Evolutionary conservation across 1,284 basidiomycete genomes (phyloP), one percentile per base, ranked within the genome.

Genomic region (Cryptococcus sp.): DNA sequence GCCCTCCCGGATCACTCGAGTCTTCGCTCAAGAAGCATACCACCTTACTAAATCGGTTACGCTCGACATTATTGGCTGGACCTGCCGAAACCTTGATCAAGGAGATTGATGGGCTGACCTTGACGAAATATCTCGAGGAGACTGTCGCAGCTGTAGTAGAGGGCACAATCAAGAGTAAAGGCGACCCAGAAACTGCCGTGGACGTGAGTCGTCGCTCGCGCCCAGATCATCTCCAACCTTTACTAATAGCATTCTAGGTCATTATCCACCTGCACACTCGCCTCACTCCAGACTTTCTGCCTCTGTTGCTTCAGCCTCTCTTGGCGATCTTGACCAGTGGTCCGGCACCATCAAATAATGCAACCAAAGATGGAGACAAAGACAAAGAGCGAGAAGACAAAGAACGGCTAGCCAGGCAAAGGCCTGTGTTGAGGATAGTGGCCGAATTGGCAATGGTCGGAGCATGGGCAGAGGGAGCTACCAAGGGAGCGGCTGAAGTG

Each of bases 91-190:
- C 89, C 68, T 85, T 96, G 59, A 80, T 94, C 70, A 95, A 94
- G 78, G 96, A 99, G 71, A 86, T 96, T 62, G 87, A 91, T 60
- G 83, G 87, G 0, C 83, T 99, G 48, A 88, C 91, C 4, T 82
- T 99, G 50, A 92, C 93, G 79, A 99, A 97, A 78, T 98, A 99
- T 75, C 83, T 95, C 53, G 94, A 97, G 69, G 96, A 99, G 79
- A 88, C 98, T 61, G 88, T 90, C 1, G 86, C 87, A 13, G 93
- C 93, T 1, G 82, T 88, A 0, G 81, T 91, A 0, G 96, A 99
- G 72, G 95, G 96, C 1, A 83, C 95, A 42, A 78, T 80, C 11
- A 85, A 88, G 62, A 94, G 93, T 76, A 93, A 72, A 88, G 82
- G 90, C 84, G 79, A 99, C 73, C 84, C 93, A 23, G 90, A 92